Evolutionary conservation across 106 monocot genomes (phyloP).

Genomic region (Dioscorea alata): DNA sequence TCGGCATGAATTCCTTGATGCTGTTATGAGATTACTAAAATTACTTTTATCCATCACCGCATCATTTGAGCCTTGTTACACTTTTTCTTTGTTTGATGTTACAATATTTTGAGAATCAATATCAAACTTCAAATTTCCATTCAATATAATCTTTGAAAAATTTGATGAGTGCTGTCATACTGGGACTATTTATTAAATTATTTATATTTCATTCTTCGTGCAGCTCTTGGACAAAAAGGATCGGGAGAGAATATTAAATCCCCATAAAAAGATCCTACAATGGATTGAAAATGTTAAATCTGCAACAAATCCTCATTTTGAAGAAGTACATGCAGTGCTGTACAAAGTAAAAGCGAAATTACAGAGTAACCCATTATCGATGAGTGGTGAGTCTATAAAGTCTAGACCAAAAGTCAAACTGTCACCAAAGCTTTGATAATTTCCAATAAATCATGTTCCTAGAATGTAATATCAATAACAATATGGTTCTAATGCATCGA

Average conservation of each 20-base stretch:
- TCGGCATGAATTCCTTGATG: no score
- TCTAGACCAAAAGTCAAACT: not conserved
- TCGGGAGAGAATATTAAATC: constrained; percentile 46
- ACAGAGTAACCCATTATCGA: not conserved
- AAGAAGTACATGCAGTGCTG: constrained; percentile 50
- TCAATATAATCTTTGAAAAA: not conserved
- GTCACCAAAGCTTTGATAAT: constrained; percentile 23
- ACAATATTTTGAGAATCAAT: not conserved
- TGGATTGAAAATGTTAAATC: constrained; percentile 77
- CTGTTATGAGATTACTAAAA: not conserved
- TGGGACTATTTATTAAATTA: not conserved
- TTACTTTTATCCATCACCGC: no score
- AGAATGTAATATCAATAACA: not conserved
- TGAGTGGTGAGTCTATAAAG: not conserved
- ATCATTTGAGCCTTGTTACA: not conserved
- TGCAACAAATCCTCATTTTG: constrained; percentile 76
- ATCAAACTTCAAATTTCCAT: not conserved
- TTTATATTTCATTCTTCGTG: not conserved
- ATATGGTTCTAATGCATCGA: no score
- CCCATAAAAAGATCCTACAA: constrained; percentile 36
- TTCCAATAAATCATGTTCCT: not conserved
- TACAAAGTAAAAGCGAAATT: constrained; percentile 32
- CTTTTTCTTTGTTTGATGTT: not conserved
- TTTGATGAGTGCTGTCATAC: not conserved
- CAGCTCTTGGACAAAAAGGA: constrained; percentile 54